Evolutionary conservation across 2,329 filamentous ascomycete species (phyloP), one percentile per base, ranked within the genome.

Genomic region (Cladosporium velox): DNA sequence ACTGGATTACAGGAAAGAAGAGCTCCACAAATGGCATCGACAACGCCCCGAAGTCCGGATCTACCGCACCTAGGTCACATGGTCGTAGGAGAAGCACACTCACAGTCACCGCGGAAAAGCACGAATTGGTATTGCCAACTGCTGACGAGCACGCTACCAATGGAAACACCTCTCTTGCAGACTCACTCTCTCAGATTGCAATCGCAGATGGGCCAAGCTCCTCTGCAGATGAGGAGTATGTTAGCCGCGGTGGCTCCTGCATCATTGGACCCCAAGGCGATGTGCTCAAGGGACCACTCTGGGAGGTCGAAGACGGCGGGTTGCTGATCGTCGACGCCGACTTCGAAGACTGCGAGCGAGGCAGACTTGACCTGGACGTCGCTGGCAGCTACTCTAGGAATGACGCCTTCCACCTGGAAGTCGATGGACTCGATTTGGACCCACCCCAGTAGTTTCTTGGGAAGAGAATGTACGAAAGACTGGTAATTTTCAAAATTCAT

Each of bases 321-420:
- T 77, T 97, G 34, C 79, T 93, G 61, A 86, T 86, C 38, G 84
- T 87, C 0, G 91, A 95, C 69, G 89, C 93, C 3, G 92, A 97
- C 74, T 90, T 97, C 73, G 91, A 96, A 58, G 92, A 97, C 70
- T 97, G 93, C 72, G 86, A 93, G 70, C 84, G 91, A 11, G 93
- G 93, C 0, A 82, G 92, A 62, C 77, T 97, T 70, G 93, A 97
- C 76, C 77, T 97, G 57, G 93, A 97, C 80, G 88, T 91, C 44
- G 92, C 88, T 2, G 93, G 93, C 0, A 93, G 90, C 74, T 97
- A 96, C 77, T 93, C 92, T 2, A 85, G 92, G 76, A 90, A 85
- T 68, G 88, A 89, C 74, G 81, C 85, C 18, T 89, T 89, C 73
- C 82, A 83, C 69, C 74, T 89, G 65, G 84, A 79, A 0, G 87